Percentiles rank a stretch among this genome's conserved stretches.
Conservation (phyloP, 495 filamentous ascomycete species). For the Evernia prunastri region DNA sequence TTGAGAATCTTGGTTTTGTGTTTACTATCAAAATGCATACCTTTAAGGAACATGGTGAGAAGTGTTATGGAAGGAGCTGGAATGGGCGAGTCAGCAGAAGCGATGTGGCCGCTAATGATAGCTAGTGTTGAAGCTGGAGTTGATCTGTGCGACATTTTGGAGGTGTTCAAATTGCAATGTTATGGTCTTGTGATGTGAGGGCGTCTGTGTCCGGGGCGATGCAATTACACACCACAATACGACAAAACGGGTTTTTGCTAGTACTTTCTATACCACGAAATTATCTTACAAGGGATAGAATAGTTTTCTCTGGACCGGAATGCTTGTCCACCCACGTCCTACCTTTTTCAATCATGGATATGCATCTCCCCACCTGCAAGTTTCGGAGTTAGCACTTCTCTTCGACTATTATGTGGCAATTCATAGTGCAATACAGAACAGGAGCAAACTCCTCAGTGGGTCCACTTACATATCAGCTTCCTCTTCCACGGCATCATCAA, state of each 20-base stretch:
- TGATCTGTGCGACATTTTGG: background rate
- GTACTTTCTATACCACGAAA: background rate
- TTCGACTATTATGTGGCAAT: background rate
- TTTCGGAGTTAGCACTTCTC: background rate
- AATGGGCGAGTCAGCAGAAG: background rate
- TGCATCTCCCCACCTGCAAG: constrained; percentile 41
- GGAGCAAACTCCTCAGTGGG: background rate
- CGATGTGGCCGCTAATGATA: background rate
- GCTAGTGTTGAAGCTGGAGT: background rate
- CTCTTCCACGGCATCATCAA: constrained; percentile 49
- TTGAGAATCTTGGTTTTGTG: background rate
- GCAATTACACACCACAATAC: background rate
- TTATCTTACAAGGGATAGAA: background rate
- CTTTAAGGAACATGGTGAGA: background rate
- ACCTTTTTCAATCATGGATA: constrained; percentile 17
- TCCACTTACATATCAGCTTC: constrained; percentile 43
- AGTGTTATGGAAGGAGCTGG: background rate
- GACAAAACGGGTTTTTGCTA: background rate
- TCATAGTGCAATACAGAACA: background rate
- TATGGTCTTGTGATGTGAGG: background rate
- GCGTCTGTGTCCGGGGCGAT: background rate
- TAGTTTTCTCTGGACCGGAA: background rate
- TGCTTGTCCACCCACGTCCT: background rate
- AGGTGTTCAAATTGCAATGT: background rate
- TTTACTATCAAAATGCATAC: background rate